Evolutionary conservation across 2,329 filamentous ascomycete genomes (phyloP), one percentile per base, ranked within the genome.

Genomic region (Monilinia fructigena): DNA sequence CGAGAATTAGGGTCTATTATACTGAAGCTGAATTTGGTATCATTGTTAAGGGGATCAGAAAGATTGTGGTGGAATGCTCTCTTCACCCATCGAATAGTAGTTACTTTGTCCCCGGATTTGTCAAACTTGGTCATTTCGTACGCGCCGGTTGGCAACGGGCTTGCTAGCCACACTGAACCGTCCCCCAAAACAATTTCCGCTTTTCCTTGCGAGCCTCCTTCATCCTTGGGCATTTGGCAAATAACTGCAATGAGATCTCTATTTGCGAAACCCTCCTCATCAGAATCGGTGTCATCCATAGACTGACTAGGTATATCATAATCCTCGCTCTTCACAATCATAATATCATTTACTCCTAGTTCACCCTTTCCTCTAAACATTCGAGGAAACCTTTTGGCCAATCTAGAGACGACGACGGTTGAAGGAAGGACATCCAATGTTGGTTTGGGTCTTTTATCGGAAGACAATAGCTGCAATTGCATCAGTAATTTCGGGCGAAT

Each of bases 361-460:
- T 86, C 82, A 55, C 86, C 85, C 72, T 86, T 87, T 28, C 83
- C 83, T 63, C 83, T 82, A 72, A 90, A 88, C 59, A 90, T 81
- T 8, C 85, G 83, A 0, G 88, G 86, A 69, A 88, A 88, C 8
- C 82, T 82, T 73, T 86, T 85, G 2, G 83, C 80, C 31, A 90
- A 77, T 23, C 82, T 81, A 7, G 87, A 83, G 28, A 87, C 82
- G 66, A 86, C 83, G 52, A 89, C 79, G n/a, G 84, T 85, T 2
- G 88, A 86, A 0, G 90, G 89, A 53, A 92, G 83, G n/a, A 92
- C 85, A 71, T 94, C 90, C 70, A 91, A 86, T 4, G 86, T 84
- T 0, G 90, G 90, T 62, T 82, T 82, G 0, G 89, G 88, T 31
- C 90, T 84, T 20, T 80, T 81, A 68, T 86, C 82, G 52, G 82